Evolutionary conservation across 2,329 filamentous ascomycete genomes (phyloP), one percentile per base, ranked within the genome.

Genomic region (Hirsutella thompsonii): DNA sequence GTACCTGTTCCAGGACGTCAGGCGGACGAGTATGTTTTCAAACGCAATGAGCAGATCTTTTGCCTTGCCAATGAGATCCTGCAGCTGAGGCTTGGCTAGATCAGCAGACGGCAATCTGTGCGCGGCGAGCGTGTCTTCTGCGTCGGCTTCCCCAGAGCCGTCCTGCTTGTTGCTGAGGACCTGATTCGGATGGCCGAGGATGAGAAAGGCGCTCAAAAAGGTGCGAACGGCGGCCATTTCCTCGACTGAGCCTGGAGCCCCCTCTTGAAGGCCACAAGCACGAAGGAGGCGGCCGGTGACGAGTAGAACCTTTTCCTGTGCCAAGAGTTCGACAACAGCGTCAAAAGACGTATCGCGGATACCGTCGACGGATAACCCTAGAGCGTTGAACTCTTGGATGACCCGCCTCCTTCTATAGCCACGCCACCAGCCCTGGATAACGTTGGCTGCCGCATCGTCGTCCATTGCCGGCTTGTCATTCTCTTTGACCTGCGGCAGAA

Each of bases 171-270:
- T 83, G 58, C 75, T 84, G 28, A 92, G 72, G 1, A 90, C 83
- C 49, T 86, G 79, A 1, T 79, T 77, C 1, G 85, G 84, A 56
- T 90, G 85, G 1, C 82, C 83, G 20, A 88, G 65, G 45, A 90
- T 88, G 41, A 92, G 67, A 55, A 83, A 90, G 5, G 85, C 81
- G 54, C 83, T 87, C 42, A 92, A 62, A 52, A 90, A 90, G 1
- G 81, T 87, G 50, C 83, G 71, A 33, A 84, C 76, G 14, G 77
- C 74, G 29, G 81, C 78, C 67, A 83, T 82, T 48, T 84, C 76
- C 36, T 74, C 70, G 42, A 81, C 73, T 1, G 76, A 79, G 14
- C 75, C 72, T 2, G 69, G 61, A 3, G 74, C 72, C 30, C 74
- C 76, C 50, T 87, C 81, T 38, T 76, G 70, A 40, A 90, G 62